phyloP scores from a whole-genome alignment of 2,329 filamentous ascomycete genomes.

The Stachybotrys echinatus region DNA sequence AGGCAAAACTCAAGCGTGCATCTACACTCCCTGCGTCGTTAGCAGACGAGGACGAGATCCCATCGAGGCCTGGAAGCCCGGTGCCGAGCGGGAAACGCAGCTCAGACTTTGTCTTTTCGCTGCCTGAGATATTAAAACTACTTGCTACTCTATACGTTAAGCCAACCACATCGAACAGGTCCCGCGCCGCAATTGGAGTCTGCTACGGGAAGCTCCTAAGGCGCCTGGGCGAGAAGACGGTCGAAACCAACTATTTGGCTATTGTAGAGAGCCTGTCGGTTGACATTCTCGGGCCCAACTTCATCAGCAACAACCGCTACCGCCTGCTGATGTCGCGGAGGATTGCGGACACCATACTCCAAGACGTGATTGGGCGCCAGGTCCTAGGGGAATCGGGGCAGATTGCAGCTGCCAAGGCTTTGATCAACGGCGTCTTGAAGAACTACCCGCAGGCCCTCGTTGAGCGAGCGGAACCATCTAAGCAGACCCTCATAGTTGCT shows the following conservation, averaged over 20 bases:
- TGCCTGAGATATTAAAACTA: slow-evolving; percentile 73
- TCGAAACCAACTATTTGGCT: slow-evolving; percentile 75
- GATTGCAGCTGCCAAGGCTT: slow-evolving; percentile 69
- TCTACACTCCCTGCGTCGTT: slow-evolving; percentile 55
- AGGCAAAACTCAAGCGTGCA: slow-evolving; percentile 52
- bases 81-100: slow-evolving; percentile 63
- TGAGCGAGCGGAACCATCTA: slow-evolving; percentile 82
- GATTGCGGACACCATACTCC: slow-evolving; percentile 77
- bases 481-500: slow-evolving; percentile 75
- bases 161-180: slow-evolving; percentile 70
- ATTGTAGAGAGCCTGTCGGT: slow-evolving; percentile 77
- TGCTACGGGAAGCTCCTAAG: slow-evolving; percentile 81
- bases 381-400: slow-evolving; percentile 89
- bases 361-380: slow-evolving; percentile 73
- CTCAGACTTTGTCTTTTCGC: slow-evolving; percentile 66
- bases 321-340: slow-evolving; percentile 78
- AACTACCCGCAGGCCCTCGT: slow-evolving; percentile 89
- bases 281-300: slow-evolving; percentile 72
- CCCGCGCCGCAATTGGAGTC: slow-evolving; percentile 76
- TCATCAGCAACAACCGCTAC: slow-evolving; percentile 79
- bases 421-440: slow-evolving; percentile 86
- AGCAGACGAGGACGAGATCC: slow-evolving; percentile 69
- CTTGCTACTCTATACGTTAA: slow-evolving; percentile 78
- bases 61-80: slow-evolving; percentile 66
- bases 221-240: slow-evolving; percentile 72